A percentile compares a stretch with the other conserved stretches of the same genome.
Evolutionary conservation across 371 early-diverging fungal genomes (phyloP).

Genomic region (Saksenaea vasiformis): DNA sequence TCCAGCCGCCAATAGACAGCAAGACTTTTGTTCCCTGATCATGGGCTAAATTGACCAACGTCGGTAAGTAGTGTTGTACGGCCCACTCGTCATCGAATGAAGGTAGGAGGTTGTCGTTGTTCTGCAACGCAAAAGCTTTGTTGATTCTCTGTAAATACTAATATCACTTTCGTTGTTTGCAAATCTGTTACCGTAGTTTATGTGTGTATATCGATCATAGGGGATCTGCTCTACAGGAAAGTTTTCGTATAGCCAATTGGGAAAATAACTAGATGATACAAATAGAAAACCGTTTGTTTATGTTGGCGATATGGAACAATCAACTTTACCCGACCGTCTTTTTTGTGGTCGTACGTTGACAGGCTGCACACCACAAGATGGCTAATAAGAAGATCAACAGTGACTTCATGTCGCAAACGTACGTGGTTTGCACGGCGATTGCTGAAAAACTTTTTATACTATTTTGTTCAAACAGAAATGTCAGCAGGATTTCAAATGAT

Average conservation of each 20-base stretch:
- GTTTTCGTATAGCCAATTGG: conserved; percentile 60
- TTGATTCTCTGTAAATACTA: neutral
- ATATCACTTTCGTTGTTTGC: neutral
- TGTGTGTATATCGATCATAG: conserved; percentile 57
- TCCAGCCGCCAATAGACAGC: conserved; percentile 81
- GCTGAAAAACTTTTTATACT: neutral
- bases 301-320: too few species aligned
- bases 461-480: neutral
- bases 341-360: neutral
- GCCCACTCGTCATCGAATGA: conserved; percentile 55
- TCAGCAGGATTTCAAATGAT: neutral
- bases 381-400: neutral
- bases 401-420: neutral
- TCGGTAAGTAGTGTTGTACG: conserved; percentile 38
- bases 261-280: conserved; percentile 50
- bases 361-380: neutral
- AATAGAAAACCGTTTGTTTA: conserved; percentile 6
- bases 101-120: conserved; percentile 33
- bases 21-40: conserved; percentile 63
- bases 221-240: conserved; percentile 50
- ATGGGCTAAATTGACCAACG: conserved; percentile 54
- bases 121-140: conserved; percentile 45
- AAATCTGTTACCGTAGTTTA: conserved; percentile 58
- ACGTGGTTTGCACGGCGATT: neutral
- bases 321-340: conserved; percentile 38